A percentile compares a stretch with the other conserved stretches of the same genome.
Evolutionary conservation across 2,329 filamentous ascomycete genomes (phyloP).

Genomic region (Coniochaeta sp.): DNA sequence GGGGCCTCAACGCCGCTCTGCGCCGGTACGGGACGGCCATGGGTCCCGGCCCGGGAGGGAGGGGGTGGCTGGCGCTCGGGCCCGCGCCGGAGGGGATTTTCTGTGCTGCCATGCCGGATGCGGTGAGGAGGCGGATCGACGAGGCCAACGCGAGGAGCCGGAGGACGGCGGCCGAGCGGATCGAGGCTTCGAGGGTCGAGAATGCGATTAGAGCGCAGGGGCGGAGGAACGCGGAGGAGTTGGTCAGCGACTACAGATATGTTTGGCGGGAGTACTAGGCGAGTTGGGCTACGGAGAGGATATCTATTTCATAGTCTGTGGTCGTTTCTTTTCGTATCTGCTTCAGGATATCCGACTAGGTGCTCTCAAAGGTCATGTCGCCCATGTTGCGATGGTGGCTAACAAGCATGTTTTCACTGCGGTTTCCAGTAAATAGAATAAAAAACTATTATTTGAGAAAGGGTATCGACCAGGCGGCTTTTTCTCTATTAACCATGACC

Average conservation of each 20-base stretch:
- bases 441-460: background rate
- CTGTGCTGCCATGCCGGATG: background rate
- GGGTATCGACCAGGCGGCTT: constrained; percentile 1
- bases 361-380: background rate
- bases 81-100: background rate
- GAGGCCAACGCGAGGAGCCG: background rate
- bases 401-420: background rate
- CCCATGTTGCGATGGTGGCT: background rate
- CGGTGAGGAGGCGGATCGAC: background rate
- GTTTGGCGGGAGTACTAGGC: background rate
- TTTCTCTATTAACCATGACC: constrained; percentile 1
- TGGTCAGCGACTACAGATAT: background rate
- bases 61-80: background rate
- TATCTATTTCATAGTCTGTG: background rate
- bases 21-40: background rate
- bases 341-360: background rate
- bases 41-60: background rate
- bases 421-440: background rate
- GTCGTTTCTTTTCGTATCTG: background rate
- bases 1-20: background rate
- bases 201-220: background rate
- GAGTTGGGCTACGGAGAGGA: background rate
- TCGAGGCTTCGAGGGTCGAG: background rate
- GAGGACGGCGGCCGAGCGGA: background rate
- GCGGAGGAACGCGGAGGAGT: background rate